Evolutionary conservation across 768 basidiomycete genomes (phyloP).

Genomic region (Cyclocybe cylindracea): DNA sequence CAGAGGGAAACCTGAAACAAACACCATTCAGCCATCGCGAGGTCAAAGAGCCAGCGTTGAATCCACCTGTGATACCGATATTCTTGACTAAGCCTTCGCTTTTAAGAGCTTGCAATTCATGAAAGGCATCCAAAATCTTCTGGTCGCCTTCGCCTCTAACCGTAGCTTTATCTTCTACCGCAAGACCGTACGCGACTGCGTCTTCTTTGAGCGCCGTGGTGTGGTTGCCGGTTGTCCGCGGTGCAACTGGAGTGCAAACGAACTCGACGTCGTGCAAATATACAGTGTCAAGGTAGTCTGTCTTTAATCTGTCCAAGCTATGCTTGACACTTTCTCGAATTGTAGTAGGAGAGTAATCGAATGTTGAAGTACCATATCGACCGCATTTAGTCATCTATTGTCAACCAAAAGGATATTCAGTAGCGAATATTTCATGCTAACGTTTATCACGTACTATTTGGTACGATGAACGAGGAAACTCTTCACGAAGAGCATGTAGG

Average conservation of each 20-base stretch:
- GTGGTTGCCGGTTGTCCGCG: conserved; percentile 57
- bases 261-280: conserved; percentile 89
- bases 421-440: not conserved
- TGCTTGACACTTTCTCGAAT: conserved; percentile 67
- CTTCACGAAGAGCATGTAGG: conserved; percentile 54
- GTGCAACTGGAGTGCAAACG: conserved; percentile 53
- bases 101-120: conserved; percentile 66
- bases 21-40: not conserved
- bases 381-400: conserved; percentile 85
- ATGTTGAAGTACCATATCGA: conserved; percentile 63
- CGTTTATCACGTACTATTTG: conserved; percentile 51
- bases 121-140: conserved; percentile 65
- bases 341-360: conserved; percentile 72
- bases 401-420: not conserved
- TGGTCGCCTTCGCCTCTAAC: conserved; percentile 73
- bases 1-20: conserved; percentile 68
- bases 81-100: conserved; percentile 69
- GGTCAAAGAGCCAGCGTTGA: not conserved
- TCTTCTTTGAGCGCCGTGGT: conserved; percentile 53
- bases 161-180: conserved; percentile 52
- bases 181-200: conserved; percentile 65
- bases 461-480: conserved; percentile 81
- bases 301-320: conserved; percentile 70
- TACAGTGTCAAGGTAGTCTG: conserved; percentile 76
- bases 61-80: conserved; percentile 79